Conservation (phyloP, 2,329 filamentous ascomycete genomes). For the Aspergillus hortae region DNA sequence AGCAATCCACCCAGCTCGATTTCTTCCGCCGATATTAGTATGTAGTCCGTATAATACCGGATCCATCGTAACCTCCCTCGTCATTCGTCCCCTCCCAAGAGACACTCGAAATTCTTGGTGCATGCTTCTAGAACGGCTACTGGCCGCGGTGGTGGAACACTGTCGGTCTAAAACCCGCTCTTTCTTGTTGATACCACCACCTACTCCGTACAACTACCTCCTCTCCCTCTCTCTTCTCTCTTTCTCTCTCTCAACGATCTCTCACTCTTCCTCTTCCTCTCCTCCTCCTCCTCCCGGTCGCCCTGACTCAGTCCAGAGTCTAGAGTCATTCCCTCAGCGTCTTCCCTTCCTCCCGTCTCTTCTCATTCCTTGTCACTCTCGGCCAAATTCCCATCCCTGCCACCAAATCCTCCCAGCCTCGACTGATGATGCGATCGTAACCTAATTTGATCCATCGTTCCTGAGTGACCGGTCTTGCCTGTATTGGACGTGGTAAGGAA, state of each 20-base stretch:
- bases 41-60: not conserved
- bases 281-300: conserved; percentile 13
- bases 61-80: not conserved
- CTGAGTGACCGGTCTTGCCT: not conserved
- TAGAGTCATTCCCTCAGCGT: not conserved
- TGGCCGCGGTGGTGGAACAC: conserved; percentile 11
- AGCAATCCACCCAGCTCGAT: not conserved
- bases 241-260: conserved; percentile 4
- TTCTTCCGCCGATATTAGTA: not conserved
- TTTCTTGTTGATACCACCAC: not conserved
- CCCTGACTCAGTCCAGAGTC: conserved; percentile 7
- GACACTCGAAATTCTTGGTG: conserved; percentile 5
- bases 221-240: conserved; percentile 13
- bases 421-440: conserved; percentile 8
- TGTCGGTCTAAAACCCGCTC: conserved; percentile 9
- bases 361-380: not conserved
- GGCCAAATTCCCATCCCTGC: not conserved
- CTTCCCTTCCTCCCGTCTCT: not conserved
- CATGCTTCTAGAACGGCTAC: conserved; percentile 13
- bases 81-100: not conserved
- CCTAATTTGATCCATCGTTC: conserved; percentile 3
- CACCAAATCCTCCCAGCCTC: not conserved
- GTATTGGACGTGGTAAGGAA: not conserved
- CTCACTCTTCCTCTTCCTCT: conserved; percentile 10
- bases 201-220: conserved; percentile 4